Percentiles rank a stretch among this genome's conserved stretches.
Evolutionary conservation across 306 rosid species (phyloP).

Genomic region (Arachis stenosperma): DNA sequence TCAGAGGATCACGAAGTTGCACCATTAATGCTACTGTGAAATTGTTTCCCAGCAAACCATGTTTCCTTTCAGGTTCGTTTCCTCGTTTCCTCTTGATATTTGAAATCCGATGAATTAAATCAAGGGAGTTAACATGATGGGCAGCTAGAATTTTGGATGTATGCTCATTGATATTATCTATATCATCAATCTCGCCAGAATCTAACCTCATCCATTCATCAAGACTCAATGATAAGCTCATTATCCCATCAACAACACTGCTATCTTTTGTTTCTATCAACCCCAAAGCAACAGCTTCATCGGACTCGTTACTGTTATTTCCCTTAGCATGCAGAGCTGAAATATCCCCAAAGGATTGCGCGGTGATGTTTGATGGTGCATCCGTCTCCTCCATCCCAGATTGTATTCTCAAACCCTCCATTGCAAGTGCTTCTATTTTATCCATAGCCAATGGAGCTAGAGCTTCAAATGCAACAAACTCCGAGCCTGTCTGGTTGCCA

Average conservation of each 20-base stretch:
- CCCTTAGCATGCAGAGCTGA: conserved; percentile 72
- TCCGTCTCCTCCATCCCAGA: conserved; percentile 81
- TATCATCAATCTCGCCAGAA: conserved; percentile 86
- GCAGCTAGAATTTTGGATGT: conserved; percentile 86
- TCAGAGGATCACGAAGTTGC: conserved; percentile 88
- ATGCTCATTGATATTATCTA: conserved; percentile 74
- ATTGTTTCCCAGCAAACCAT: conserved; percentile 86
- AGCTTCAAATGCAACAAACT: conserved; percentile 81
- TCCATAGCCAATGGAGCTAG: conserved; percentile 91
- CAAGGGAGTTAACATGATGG: conserved; percentile 83
- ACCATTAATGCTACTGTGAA: conserved; percentile 84
- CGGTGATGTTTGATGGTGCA: conserved; percentile 75
- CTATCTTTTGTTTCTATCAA: conserved; percentile 65
- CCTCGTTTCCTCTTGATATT: conserved; percentile 67
- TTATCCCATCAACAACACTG: conserved; percentile 66
- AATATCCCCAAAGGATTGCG: conserved; percentile 57
- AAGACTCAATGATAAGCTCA: conserved; percentile 80
- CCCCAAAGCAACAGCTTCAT: conserved; percentile 85
- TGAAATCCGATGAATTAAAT: conserved; percentile 54
- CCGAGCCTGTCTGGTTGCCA: conserved; percentile 51
- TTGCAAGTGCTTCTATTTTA: conserved; percentile 86
- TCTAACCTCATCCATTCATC: conserved; percentile 96
- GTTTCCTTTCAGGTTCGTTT: conserved; percentile 57
- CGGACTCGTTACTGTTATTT: conserved; percentile 55
- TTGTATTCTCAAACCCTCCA: conserved; percentile 94